Base-by-base conservation (phyloP, 257 asterid species). In the Solanum chaucha region DNA sequence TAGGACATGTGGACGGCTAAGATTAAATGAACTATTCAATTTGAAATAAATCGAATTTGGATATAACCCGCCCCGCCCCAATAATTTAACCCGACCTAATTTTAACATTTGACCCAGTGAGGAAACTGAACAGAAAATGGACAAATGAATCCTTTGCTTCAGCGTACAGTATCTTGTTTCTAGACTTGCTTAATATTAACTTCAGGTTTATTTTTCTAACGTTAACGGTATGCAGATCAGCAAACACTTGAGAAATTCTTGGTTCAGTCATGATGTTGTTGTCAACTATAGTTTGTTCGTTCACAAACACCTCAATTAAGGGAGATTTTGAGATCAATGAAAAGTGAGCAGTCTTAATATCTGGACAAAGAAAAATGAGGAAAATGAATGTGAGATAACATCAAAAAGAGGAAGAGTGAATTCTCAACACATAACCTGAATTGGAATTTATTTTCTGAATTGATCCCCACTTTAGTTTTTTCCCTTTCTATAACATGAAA, bases 61-160 rank as follows among this genome's bases (percentile, higher is more conserved):
- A 44, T 44, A 44, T 11, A 11, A 44, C 0, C 14, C 2, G 0
- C 1, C 51, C 15, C 51, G 2, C 14, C 48, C 51, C 51, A 11
- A 44, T 44, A 44, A 11, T 10, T 44, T 44, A 44, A 44, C 15
- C 51, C 15, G 0, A 44, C 51, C 51, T 44, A 44, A 11, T 44
- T 44, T 3, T 44, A 10, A 44, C 51, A 44, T 44, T 0, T 44
- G 51, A 44, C 51, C 15, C 51, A 13, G 85, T 61, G 30, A 84
- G 87, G 85, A 87, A 84, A 83, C 72, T 84, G 46, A 71, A 87
- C 9, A 55, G 87, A 32, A 72, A 71, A 40, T 70, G 35, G 4
- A 72, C 32, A 14, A 87, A 87, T 3, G 41, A 55, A 35, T 71
- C 48, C 14, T 32, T 40, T 36, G 86, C 75, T 72, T 87, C 84